Evolutionary conservation across 805 yeast species (phyloP).

Genomic region (Nakazawaea anatomiae): DNA sequence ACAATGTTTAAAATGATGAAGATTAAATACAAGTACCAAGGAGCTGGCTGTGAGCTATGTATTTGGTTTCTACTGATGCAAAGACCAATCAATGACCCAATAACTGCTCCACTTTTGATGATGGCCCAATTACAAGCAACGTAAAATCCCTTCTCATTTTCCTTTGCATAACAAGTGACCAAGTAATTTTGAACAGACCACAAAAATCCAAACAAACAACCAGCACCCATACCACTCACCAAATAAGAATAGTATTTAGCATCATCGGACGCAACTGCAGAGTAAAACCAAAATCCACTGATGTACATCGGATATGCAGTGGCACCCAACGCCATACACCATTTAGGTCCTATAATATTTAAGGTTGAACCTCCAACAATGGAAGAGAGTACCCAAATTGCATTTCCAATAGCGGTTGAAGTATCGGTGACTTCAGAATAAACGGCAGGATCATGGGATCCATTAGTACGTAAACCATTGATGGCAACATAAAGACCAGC

Average conservation of each 20-base stretch:
- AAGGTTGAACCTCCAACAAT: conserved; percentile 6
- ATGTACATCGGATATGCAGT: conserved; percentile 15
- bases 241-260: conserved; percentile 10
- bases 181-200: conserved; percentile 15
- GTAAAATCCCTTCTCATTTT: conserved; percentile 13
- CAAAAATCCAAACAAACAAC: conserved; percentile 13
- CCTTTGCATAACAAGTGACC: conserved; percentile 14
- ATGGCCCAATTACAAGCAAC: conserved; percentile 14
- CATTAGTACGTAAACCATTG: conserved; percentile 9
- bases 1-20: conserved; percentile 12
- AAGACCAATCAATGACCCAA: conserved; percentile 14
- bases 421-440: conserved; percentile 2
- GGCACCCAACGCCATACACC: conserved; percentile 12
- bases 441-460: background rate
- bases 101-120: conserved; percentile 13
- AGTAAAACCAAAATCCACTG: conserved; percentile 15
- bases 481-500: conserved; percentile 11
- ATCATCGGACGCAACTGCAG: conserved; percentile 11
- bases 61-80: conserved; percentile 6
- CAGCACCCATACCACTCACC: conserved; percentile 13
- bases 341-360: conserved; percentile 8
- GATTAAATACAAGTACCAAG: conserved; percentile 13
- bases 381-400: conserved; percentile 9
- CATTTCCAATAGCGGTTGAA: conserved; percentile 8
- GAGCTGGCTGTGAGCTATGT: conserved; percentile 10